Evolutionary conservation across 1,284 basidiomycete genomes (phyloP), one percentile per base, ranked within the genome.

Genomic region (Ustilago nuda): DNA sequence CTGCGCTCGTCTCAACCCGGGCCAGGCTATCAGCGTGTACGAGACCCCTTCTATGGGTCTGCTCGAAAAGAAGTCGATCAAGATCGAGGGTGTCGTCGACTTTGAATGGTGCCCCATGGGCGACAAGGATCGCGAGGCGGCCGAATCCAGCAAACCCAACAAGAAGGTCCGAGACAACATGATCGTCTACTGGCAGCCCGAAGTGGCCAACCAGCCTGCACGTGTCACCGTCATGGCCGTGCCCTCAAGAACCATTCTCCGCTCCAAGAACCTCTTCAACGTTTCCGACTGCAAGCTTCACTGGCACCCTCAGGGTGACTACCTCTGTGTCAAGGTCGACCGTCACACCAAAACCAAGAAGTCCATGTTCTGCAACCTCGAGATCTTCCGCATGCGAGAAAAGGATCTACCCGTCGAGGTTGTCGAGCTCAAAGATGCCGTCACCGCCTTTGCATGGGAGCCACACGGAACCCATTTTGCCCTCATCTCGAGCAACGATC

Each of bases 261-360:
- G 97, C 48, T 93, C 95, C 81, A 99, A 99, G 89, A 99, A 99
- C 87, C 87, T 99, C 72, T 99, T 99, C 90, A 96, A 96, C 86
- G 97, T 99, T 60, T 92, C 94, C 4, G 96, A 98, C 89, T 98
- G 95, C 87, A 98, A 98, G 88, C 90, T 99, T 54, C 93, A 93
- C 88, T 99, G 95, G 95, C 97, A 99, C 88, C 97, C 96, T 84
- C 94, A 97, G 86, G 97, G 97, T 57, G 95, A 99, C 87, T 99
- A 94, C 89, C 90, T 99, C 32, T 99, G 97, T 84, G 97, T 99
- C 87, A 98, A 98, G 88, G 97, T 99, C 66, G 97, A 99, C 88
- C 93, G 97, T 68, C 95, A 98, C 87, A 98, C 96, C 52, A 99
- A 99, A 89, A 97, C 95, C 23, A 98, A 98, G 88, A 99, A 99